Base-by-base conservation (phyloP, 23 red algal species). In the Cyanidium caldarium region DNA sequence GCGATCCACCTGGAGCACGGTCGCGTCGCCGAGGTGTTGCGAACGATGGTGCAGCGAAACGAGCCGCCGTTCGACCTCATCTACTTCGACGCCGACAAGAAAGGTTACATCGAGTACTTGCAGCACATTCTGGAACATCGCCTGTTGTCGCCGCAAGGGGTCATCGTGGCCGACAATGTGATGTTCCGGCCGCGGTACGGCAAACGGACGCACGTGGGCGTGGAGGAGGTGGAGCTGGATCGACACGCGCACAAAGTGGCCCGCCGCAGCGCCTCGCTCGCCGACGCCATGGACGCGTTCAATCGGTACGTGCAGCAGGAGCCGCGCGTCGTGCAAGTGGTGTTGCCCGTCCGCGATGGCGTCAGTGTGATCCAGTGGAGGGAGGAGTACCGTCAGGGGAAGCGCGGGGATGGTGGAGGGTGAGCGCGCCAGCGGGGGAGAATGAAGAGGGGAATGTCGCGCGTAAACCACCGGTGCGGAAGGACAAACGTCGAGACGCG, bases 31-130 rank as follows among this genome's bases (percentile, higher is more conserved):
- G 65, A 77, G 0, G 78, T n/a, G 3, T 20, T 86, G 3, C 68
- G 81, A 36, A 16, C n/a, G 1, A 51, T 94, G n/a, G 25, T 34
- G n/a, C 34, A 17, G 2, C 38, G 33, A 0, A 65, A 46, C 1
- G 21, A 33, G 0, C 40, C 61, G 42, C 84, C 80, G 0, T 98
- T 98, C 66, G 84, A 98, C 40, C 69, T 98, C 38, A 84, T 82
- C 12, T 98, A 83, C 34, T 34, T 98, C 1, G 92, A 98, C 67
- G 92, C 92, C 0, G 79, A 98, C 41, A 98, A 98, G 38, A 61
- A 73, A 1, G 73, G 61, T 7, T 98, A 98, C 31, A 26, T 20
- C 20, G 43, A 46, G 16, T 98, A 98, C 46, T 75, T 46, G 34
- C 44, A 85, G 2, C 34, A 33, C 26, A 51, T 86, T 16, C 38